Percentiles rank a stretch among this genome's conserved stretches.
Evolutionary conservation across 345 rosid species (phyloP).

Genomic region (Gynandropsis gynandra): DNA sequence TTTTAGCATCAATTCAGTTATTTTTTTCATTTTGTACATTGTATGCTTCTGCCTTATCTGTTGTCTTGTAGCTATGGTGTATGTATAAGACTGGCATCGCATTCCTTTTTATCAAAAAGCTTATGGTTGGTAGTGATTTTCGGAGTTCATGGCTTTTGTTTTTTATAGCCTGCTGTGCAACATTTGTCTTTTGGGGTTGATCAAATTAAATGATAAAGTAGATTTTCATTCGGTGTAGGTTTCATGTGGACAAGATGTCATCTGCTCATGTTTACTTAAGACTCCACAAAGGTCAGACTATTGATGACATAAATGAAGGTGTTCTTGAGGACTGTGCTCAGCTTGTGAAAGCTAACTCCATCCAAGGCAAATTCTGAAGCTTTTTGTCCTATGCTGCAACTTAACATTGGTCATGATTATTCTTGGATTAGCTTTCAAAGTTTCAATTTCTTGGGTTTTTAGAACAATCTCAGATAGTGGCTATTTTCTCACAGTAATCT

Average conservation of each 20-base stretch:
- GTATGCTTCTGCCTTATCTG: background rate
- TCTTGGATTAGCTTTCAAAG: constrained; percentile 20
- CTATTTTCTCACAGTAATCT: constrained; percentile 26
- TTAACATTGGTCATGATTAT: constrained; percentile 11
- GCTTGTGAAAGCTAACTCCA: constrained; percentile 98
- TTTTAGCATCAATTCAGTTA: background rate
- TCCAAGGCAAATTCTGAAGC: constrained; percentile 56
- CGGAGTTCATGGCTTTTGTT: constrained; percentile 1
- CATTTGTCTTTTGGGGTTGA: background rate
- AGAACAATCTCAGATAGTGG: constrained; percentile 28
- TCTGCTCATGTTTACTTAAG: constrained; percentile 96
- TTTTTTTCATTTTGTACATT: background rate
- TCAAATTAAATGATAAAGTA: constrained; percentile 6
- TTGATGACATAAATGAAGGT: constrained; percentile 81
- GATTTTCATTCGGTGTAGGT: constrained; percentile 43
- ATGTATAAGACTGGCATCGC: background rate
- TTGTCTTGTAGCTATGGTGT: constrained; percentile 4
- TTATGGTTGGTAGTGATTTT: background rate
- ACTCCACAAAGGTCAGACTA: constrained; percentile 75
- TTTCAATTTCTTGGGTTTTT: constrained; percentile 20
- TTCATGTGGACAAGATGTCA: constrained; percentile 98
- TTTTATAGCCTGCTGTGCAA: constrained; percentile 1
- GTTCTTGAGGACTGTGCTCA: constrained; percentile 90
- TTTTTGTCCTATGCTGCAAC: background rate
- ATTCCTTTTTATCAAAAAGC: constrained; percentile 2